A percentile compares a stretch with the other conserved stretches of the same genome.
These are phyloP conservation scores for Xanthoconium separans DNA, from an alignment of 1,284 basidiomycete genomes.

Conservation along the genomic window DNA sequence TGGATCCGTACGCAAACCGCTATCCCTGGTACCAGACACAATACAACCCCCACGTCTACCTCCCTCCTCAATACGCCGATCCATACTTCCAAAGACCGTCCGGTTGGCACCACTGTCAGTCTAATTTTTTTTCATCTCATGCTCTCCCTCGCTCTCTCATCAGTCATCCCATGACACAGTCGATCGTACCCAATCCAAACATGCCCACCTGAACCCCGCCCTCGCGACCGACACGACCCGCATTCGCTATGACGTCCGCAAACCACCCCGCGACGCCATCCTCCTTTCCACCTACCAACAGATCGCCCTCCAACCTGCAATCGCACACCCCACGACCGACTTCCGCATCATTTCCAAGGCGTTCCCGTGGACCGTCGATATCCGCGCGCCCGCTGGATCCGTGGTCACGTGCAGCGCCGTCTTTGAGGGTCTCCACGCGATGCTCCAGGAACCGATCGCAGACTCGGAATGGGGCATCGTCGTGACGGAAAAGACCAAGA, in stretches of 20 bases:
- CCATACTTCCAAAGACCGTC: slow-evolving; percentile 13
- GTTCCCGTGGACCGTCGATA: slow-evolving; percentile 62
- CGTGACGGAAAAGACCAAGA: slow-evolving; percentile 39
- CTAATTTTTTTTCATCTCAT: neutral
- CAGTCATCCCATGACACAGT: slow-evolving; percentile 11
- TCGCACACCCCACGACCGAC: slow-evolving; percentile 31
- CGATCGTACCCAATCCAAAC: slow-evolving; percentile 29
- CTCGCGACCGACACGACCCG: slow-evolving; percentile 51
- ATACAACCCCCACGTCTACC: slow-evolving; percentile 35
- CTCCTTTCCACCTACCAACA: slow-evolving; percentile 41
- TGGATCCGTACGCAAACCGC: slow-evolving; percentile 26
- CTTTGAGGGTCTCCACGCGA: slow-evolving; percentile 50
- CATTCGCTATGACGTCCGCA: slow-evolving; percentile 49
- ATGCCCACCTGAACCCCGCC: slow-evolving; percentile 46
- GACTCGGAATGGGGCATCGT: slow-evolving; percentile 65
- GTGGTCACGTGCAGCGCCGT: slow-evolving; percentile 51
- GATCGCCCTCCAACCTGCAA: slow-evolving; percentile 36
- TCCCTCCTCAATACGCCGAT: slow-evolving; percentile 21
- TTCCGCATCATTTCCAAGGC: slow-evolving; percentile 53
- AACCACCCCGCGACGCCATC: slow-evolving; percentile 42
- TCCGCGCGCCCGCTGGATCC: slow-evolving; percentile 35
- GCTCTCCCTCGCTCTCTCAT: neutral
- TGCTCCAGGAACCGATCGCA: slow-evolving; percentile 48
- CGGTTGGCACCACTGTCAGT: slow-evolving; percentile 21
- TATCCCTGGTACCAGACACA: slow-evolving; percentile 26